Base-by-base conservation (phyloP, 768 basidiomycete species). In the button mushroom (Agaricus bisporus) region DNA sequence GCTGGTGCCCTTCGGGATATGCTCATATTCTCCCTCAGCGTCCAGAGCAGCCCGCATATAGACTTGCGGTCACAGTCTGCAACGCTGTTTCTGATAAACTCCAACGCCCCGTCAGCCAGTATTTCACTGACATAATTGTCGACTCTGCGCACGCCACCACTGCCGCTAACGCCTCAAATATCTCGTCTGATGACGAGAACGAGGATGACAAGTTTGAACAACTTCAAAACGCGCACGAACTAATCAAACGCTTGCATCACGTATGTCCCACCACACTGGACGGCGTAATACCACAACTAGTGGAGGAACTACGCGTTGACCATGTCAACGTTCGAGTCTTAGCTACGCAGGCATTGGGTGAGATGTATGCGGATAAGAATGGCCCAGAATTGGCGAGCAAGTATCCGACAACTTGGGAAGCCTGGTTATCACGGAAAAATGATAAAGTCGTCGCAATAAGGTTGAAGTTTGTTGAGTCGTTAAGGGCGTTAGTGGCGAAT, bases 211-310 rank as follows among this genome's bases (percentile, higher is more conserved):
- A 86, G 54, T 76, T 78, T 54, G 76, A 79, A 32, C 83, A 91
- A 55, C 83, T 92, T 48, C 78, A 82, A 56, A 76, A 75, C 4
- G 86, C 91, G 3, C 95, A 98, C 67, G 79, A 83, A 35, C 87
- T 97, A 59, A 85, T 98, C 69, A 86, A 88, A 62, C 83, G 82
- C 15, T 76, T 98, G 5, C 83, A 89, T 64, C 80, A 80, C 20
- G 80, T 86, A 25, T 93, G 87, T 66, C 92, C 95, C 0, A 72
- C 80, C 7, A 73, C 98, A 12, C 73, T 98, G 1, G 84, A 90
- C 63, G 92, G 88, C 65, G 93, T 98, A 45, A 85, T 98, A 22
- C 95, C 95, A 0, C 88, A 93, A 53, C 80, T 98, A 15, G 94
- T 95, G 64, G 89, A 94, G 58, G 92, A 97, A 62, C 75, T 98